Conservation (phyloP, 495 filamentous ascomycete species). For the Xylaria scruposa region DNA sequence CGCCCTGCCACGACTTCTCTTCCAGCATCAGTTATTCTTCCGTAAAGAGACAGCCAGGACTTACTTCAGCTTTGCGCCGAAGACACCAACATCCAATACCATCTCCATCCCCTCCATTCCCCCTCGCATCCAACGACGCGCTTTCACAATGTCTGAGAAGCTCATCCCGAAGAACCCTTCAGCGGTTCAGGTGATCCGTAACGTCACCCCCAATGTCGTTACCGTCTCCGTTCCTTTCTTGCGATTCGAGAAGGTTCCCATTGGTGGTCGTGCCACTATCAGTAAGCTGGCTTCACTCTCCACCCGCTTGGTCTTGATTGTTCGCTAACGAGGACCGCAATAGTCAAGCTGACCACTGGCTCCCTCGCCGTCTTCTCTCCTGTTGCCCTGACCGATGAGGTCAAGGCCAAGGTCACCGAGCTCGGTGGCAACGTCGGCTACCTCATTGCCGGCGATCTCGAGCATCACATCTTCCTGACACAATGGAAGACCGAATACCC, state of each 20-base stretch:
- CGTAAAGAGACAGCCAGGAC: conserved; percentile 10
- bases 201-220: conserved; percentile 77
- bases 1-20: background rate
- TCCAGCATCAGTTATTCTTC: background rate
- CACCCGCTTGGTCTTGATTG: background rate
- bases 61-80: background rate
- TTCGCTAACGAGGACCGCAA: conserved; percentile 19
- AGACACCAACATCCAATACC: background rate
- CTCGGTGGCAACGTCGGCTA: conserved; percentile 79
- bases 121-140: conserved; percentile 17
- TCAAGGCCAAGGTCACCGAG: conserved; percentile 68
- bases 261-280: conserved; percentile 87
- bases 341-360: conserved; percentile 78
- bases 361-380: conserved; percentile 91
- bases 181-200: conserved; percentile 85
- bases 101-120: background rate
- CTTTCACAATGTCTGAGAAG: conserved; percentile 50
- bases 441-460: conserved; percentile 83
- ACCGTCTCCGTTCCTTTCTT: conserved; percentile 86
- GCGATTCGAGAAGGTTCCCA: conserved; percentile 77
- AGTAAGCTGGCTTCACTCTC: conserved; percentile 54
- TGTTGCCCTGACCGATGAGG: conserved; percentile 77
- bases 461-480: conserved; percentile 91
- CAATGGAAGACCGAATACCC: conserved; percentile 84
- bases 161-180: conserved; percentile 67